These are phyloP conservation scores for Cordyceps javanica DNA, from an alignment of 2,329 filamentous ascomycete species.

Conservation along the genomic window DNA sequence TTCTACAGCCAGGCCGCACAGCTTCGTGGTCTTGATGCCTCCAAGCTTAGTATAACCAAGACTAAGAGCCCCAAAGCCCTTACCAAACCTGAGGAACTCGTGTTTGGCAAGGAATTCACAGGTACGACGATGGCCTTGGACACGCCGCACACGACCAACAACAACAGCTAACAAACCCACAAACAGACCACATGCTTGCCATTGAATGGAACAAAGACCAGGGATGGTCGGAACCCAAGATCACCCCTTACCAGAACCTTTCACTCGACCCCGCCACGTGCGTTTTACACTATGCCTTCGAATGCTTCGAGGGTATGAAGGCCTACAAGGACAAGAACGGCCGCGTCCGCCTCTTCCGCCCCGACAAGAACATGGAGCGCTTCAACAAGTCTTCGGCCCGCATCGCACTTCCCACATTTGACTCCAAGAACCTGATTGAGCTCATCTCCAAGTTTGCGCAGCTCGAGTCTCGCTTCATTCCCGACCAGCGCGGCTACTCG, in stretches of 20 bases:
- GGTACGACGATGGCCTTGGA: conserved; percentile 42
- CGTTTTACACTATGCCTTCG: conserved; percentile 98
- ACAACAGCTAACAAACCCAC: background rate
- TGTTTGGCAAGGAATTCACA: conserved; percentile 89
- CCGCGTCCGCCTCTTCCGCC: conserved; percentile 80
- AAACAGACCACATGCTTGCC: conserved; percentile 87
- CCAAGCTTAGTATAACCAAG: conserved; percentile 67
- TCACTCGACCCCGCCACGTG: conserved; percentile 93
- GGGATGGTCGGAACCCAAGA: conserved; percentile 78
- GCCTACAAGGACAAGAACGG: conserved; percentile 86
- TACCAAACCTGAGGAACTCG: conserved; percentile 68
- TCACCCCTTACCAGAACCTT: conserved; percentile 93
- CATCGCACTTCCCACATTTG: conserved; percentile 88
- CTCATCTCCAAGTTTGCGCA: conserved; percentile 75
- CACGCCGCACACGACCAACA: background rate
- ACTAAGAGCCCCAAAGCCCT: conserved; percentile 70
- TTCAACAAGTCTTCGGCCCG: conserved; percentile 87
- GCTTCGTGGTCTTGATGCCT: conserved; percentile 67
- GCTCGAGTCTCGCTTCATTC: conserved; percentile 85
- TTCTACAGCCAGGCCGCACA: conserved; percentile 48
- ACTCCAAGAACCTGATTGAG: conserved; percentile 65
- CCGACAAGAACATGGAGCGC: conserved; percentile 92
- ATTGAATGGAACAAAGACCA: conserved; percentile 83
- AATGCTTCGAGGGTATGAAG: conserved; percentile 99
- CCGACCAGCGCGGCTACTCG: conserved; percentile 79